Evolutionary conservation across 352 stramenopile genomes (phyloP), one percentile per base, ranked within the genome.

Genomic region (Globisporangium mamillatum): DNA sequence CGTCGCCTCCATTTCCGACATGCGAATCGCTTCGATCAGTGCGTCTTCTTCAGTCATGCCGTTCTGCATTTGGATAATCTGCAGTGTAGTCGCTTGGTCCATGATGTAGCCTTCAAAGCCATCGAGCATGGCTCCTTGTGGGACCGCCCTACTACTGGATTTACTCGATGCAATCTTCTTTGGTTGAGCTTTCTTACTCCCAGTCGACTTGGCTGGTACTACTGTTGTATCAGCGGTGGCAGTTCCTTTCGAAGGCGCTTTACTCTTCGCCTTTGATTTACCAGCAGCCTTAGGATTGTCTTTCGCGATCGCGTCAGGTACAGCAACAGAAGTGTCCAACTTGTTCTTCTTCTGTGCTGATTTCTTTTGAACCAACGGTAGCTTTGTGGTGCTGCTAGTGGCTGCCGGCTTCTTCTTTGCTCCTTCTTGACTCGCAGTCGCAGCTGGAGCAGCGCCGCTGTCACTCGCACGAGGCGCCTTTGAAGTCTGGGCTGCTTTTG

Each of bases 21-120:
- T 84, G 38, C 85, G 79, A 54, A 93, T 79, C 7, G 82, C 86
- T 73, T 91, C 63, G 20, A 84, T 61, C 20, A 89, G 67, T 4
- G 86, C 86, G 48, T 93, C 86, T 68, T 92, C 86, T 53, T 93
- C 86, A 2, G 82, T 85, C 70, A 93, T 76, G 29, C 87, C 84
- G 60, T 89, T 64, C 64, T 93, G 86, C 52, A 90, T 88, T 46
- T 86, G 76, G 29, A 85, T 83, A 61, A 88, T 79, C 57, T 90
- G 71, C 20, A 76, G 58, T 16, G 74, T 80, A 2, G 73, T 61
- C 18, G 66, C 58, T 63, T 82, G 73, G 25, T 82, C 71, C 60
- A 68, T 56, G 41, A 82, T 65, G 44, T 76, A 74, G 9, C 69
- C 68, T 3, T 64, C 61, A 41, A 54, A 64, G 22, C 48, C 24